A percentile compares a stretch with the other conserved stretches of the same genome.
Evolutionary conservation across 2,329 filamentous ascomycete genomes (phyloP).

Genomic region (Colletotrichum musicola): DNA sequence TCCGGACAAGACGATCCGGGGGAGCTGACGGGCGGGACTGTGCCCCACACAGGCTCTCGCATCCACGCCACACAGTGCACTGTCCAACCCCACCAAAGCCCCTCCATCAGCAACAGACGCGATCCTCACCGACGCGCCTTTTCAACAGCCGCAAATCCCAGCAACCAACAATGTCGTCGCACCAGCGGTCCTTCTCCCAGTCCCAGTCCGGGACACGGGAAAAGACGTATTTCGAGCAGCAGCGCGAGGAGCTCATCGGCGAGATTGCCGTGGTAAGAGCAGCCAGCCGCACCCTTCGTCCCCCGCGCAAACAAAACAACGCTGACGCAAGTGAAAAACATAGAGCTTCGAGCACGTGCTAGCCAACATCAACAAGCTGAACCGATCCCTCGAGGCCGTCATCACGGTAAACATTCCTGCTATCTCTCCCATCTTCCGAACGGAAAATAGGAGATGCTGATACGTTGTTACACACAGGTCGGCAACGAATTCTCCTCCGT

Average conservation of each 20-base stretch:
- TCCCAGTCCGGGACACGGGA: conserved; percentile 46
- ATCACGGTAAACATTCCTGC: conserved; percentile 72
- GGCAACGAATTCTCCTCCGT: conserved; percentile 98
- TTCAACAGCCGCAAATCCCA: not conserved
- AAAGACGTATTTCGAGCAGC: conserved; percentile 80
- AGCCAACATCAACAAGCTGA: conserved; percentile 95
- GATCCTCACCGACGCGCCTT: conserved; percentile 16
- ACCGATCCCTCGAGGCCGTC: conserved; percentile 90
- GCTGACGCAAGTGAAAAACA: conserved; percentile 21
- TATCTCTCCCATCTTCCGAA: not conserved
- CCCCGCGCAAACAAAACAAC: not conserved
- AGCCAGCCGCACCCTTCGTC: not conserved
- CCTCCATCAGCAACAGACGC: conserved; percentile 25
- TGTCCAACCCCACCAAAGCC: conserved; percentile 19
- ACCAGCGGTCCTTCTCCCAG: conserved; percentile 39
- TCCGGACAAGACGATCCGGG: too few relatives aligned
- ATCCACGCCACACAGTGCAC: not conserved
- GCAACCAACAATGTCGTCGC: conserved; percentile 32
- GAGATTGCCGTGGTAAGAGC: conserved; percentile 77
- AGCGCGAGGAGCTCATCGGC: conserved; percentile 77
- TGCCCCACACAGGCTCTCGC: too few relatives aligned
- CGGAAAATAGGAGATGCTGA: not conserved
- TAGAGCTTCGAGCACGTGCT: conserved; percentile 91
- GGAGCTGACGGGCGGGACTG: too few relatives aligned
- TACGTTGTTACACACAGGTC: conserved; percentile 64